Evolutionary conservation across 768 basidiomycete species (phyloP), one percentile per base, ranked within the genome.

Genomic region (Kwoniella dendrophila): DNA sequence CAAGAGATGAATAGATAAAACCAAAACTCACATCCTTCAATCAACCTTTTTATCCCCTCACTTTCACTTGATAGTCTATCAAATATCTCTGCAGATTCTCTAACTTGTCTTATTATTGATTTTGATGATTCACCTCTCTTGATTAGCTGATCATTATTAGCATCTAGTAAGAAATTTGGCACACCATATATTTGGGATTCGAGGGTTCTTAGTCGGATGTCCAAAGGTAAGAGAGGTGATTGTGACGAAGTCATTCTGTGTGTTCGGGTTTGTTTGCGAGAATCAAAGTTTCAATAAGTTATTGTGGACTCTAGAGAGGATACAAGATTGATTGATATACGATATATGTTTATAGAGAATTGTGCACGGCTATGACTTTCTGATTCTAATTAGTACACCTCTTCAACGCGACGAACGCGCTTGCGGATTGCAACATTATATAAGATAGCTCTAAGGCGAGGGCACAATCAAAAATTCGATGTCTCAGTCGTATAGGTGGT

Each of bases 11-110:
- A 24, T 22, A 44, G 43, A 10, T 24, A 14, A 47, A 49, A 36
- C 24, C 6, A 50, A 26, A n/a, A 70, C 73, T 59, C 38, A 75
- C 73, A 75, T 14, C 67, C 66, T 22, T 47, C 55, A 2, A 75
- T 34, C 16, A 75, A 56, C 24, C 67, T 33, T 45, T 67, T 70
- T 22, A 75, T 30, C 14, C 61, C 65, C 24, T 75, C 73, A 66
- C 62, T 68, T 26, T 58, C 53, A 1, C 40, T 47, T 1, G 40
- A 56, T 18, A 61, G 30, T n/a, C 59, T 59, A 11, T 70, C 73
- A n/a, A 75, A 45, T 14, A 14, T 24, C 5, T 71, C 66, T 30
- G 66, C 41, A n/a, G 68, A 51, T 30, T 66, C 74, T 24, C 45
- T 26, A 4, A 68, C 36, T 5, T 66, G 48, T 16, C 62, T 47